Evolutionary conservation across 805 yeast species (phyloP), one percentile per base, ranked within the genome.

Genomic region (Monosporozyma yasuniensis): DNA sequence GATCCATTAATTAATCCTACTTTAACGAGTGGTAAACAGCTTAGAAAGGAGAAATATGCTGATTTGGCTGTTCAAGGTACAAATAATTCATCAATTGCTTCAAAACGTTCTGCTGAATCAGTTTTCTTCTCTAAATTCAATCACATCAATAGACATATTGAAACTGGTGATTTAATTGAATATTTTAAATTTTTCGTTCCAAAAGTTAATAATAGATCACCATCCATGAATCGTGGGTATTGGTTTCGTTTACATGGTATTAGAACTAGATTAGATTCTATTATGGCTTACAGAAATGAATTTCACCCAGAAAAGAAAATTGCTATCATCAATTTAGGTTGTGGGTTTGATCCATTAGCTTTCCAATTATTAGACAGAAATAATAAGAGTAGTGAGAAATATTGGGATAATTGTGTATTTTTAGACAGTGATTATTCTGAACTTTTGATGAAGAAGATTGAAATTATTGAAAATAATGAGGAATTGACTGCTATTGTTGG

Each of bases 41-140:
- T 61, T 39, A 63, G 82, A 35, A 69, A 73, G 39, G 75, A 73
- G 54, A 69, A 71, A 22, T 78, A 73, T 56, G 78, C 78, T 34
- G 89, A 83, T 63, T 65, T 79, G 30, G 82, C 83, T 27, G 81
- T 86, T n/a, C 95, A 86, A 65, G 89, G 87, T 3, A 86, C 95
- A 2, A 86, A 87, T 60, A 84, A 83, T 57, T 84, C 88, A 7
- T 86, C 95, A 0, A 86, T 87, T 46, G 89, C 84, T 1, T 84
- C 93, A 2, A 86, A 86, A 58, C 67, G 93, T 54, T 84, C 93
- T 0, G 95, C 84, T 2, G 95, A 87, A 57, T 68, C 74, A 55
- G 66, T 84, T 10, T 86, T 82, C 55, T 46, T 61, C 50, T 54
- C 60, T 19, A 48, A 63, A 48, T 47, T 61, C 68, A 25, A 14